Conservation (phyloP, 495 filamentous ascomycete species). For the Daldinia bambusicola region DNA sequence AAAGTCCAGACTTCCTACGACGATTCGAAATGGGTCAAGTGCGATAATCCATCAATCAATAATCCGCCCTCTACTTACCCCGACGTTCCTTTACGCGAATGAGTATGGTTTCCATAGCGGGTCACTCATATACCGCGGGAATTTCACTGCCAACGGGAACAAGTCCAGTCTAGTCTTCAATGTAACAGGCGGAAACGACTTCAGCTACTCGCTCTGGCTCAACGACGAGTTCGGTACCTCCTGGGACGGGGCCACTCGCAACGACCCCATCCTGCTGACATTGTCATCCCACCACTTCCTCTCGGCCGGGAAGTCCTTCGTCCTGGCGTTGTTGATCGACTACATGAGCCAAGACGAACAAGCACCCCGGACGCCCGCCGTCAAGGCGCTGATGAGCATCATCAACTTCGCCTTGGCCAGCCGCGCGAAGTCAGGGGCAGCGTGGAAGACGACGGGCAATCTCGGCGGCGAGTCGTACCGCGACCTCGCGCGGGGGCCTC, state of each 20-base stretch:
- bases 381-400: constrained; percentile 77
- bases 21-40: constrained; percentile 71
- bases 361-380: constrained; percentile 66
- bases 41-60: constrained; percentile 64
- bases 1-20: constrained; percentile 72
- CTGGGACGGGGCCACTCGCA: constrained; percentile 67
- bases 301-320: constrained; percentile 55
- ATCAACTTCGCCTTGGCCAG: constrained; percentile 64
- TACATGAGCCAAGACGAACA: constrained; percentile 77
- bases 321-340: constrained; percentile 76
- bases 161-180: constrained; percentile 65
- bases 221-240: constrained; percentile 62
- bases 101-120: constrained; percentile 83
- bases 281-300: constrained; percentile 47
- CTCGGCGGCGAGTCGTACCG: constrained; percentile 75
- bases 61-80: constrained; percentile 68
- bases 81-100: constrained; percentile 69
- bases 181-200: constrained; percentile 71
- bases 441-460: constrained; percentile 83
- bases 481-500: constrained; percentile 72
- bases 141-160: constrained; percentile 70
- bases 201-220: constrained; percentile 68
- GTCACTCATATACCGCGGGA: constrained; percentile 72
- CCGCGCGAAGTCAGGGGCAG: constrained; percentile 53
- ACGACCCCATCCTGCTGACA: constrained; percentile 64